Evolutionary conservation across 106 monocot genomes (phyloP).

Genomic region (Apostasia shenzhenica): DNA sequence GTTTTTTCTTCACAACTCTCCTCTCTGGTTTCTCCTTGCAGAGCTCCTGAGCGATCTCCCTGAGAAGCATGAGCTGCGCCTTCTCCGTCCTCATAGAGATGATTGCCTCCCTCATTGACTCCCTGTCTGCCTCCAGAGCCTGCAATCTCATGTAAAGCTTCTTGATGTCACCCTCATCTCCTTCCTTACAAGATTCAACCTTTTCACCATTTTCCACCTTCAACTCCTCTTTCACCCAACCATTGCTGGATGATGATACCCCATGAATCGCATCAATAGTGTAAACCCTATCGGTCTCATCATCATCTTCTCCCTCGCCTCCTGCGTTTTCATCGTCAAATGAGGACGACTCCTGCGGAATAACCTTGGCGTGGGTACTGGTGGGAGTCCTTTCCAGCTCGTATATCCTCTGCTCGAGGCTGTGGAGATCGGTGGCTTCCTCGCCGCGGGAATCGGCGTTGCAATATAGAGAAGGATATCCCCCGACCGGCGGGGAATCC

Average conservation of each 20-base stretch:
- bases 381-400: not conserved
- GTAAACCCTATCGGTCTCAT: slow-evolving; percentile 36
- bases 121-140: slow-evolving; percentile 14
- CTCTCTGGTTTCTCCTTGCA: slow-evolving; percentile 10
- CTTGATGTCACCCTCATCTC: slow-evolving; percentile 8
- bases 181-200: not conserved
- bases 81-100: slow-evolving; percentile 9
- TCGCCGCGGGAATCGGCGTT: not conserved
- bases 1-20: slow-evolving; percentile 17
- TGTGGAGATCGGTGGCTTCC: not conserved
- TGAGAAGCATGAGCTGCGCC: slow-evolving; percentile 6
- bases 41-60: slow-evolving; percentile 9
- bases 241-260: not conserved
- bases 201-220: not conserved
- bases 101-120: slow-evolving; percentile 8
- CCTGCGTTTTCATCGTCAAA: not conserved
- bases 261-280: slow-evolving; percentile 49
- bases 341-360: not conserved
- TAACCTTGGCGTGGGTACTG: too few relatives aligned
- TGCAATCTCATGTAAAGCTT: slow-evolving; percentile 13
- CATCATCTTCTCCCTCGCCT: slow-evolving; percentile 6
- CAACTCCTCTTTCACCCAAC: slow-evolving; percentile 6
- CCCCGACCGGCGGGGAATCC: not conserved
- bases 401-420: not conserved
- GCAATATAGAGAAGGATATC: too few relatives aligned